A percentile compares a stretch with the other conserved stretches of the same genome.
phyloP scores from a whole-genome alignment of 2,329 filamentous ascomycete species.

The Chaetomium strumarium region DNA sequence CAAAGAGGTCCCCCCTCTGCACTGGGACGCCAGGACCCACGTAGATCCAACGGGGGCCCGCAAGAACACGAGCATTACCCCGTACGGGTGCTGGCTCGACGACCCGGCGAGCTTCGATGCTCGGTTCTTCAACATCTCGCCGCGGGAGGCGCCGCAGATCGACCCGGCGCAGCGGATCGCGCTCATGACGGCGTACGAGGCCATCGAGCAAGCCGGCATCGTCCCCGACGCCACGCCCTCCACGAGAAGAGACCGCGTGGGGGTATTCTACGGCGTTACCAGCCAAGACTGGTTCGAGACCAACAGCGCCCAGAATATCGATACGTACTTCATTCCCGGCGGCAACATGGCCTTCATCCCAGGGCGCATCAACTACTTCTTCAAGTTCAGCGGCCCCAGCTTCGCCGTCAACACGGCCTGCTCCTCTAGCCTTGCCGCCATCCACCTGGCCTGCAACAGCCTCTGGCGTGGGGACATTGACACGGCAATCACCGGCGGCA shows the following conservation, averaged over 20 bases:
- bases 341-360: constrained; percentile 45
- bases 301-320: constrained; percentile 63
- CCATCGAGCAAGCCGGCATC: constrained; percentile 69
- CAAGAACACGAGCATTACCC: constrained; percentile 8
- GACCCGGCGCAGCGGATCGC: constrained; percentile 73
- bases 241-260: constrained; percentile 53
- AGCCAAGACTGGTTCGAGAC: constrained; percentile 75
- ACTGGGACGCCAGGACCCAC: constrained; percentile 62
- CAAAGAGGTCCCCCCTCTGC: constrained; percentile 54
- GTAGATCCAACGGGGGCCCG: constrained; percentile 61
- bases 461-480: constrained; percentile 11
- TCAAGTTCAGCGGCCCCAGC: constrained; percentile 17
- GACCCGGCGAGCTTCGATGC: constrained; percentile 70
- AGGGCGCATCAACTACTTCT: constrained; percentile 41
- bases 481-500: constrained; percentile 28
- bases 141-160: constrained; percentile 66
- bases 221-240: constrained; percentile 62
- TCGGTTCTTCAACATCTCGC: constrained; percentile 78
- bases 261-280: constrained; percentile 70
- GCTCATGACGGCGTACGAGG: constrained; percentile 71
- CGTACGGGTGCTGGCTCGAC: constrained; percentile 64
- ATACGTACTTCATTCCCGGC: constrained; percentile 50
- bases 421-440: constrained; percentile 23
- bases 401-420: constrained; percentile 31
- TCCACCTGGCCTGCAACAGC: constrained; percentile 29